A percentile compares a stretch with the other conserved stretches of the same genome.
Evolutionary conservation across 495 filamentous ascomycete species (phyloP).

Genomic region (Hypoxylon perforatum): DNA sequence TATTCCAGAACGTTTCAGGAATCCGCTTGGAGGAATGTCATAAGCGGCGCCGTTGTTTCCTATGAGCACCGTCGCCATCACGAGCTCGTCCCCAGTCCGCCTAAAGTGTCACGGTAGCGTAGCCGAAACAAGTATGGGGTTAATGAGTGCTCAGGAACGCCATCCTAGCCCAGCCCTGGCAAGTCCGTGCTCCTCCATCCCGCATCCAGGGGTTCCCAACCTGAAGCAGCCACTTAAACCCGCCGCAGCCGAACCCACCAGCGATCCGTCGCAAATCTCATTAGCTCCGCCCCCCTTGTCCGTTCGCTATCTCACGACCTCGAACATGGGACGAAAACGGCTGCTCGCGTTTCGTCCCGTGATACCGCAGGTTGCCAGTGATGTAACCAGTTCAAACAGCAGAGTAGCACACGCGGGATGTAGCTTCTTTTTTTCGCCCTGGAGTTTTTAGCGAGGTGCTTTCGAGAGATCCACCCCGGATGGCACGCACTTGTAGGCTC

Average conservation of each 20-base stretch:
- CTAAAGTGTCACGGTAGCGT: background rate
- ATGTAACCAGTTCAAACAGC: slow-evolving; percentile 32
- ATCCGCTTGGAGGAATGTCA: slow-evolving; percentile 1
- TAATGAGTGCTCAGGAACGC: slow-evolving; percentile 19
- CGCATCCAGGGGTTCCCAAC: slow-evolving; percentile 37
- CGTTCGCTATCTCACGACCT: background rate
- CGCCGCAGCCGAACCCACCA: slow-evolving; percentile 22
- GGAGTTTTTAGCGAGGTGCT: slow-evolving; percentile 13
- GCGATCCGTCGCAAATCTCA: slow-evolving; percentile 34
- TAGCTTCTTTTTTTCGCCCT: too few relatives aligned
- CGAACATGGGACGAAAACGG: slow-evolving; percentile 34
- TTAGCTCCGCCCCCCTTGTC: background rate
- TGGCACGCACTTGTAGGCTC: background rate
- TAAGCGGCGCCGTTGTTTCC: slow-evolving; percentile 11
- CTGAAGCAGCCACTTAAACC: slow-evolving; percentile 42
- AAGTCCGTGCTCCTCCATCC: too few relatives aligned
- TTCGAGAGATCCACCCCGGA: slow-evolving; percentile 10
- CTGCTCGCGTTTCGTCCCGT: slow-evolving; percentile 32
- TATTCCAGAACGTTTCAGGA: slow-evolving; percentile 32
- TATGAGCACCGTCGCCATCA: background rate
- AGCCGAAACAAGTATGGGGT: slow-evolving; percentile 30
- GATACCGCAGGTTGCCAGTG: slow-evolving; percentile 19
- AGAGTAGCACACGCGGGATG: slow-evolving; percentile 22
- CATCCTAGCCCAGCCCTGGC: slow-evolving; percentile 27
- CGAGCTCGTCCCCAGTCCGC: too few relatives aligned